Evolutionary conservation across 371 early-diverging fungal species (phyloP).

Genomic region (Dichotomocladium elegans): DNA sequence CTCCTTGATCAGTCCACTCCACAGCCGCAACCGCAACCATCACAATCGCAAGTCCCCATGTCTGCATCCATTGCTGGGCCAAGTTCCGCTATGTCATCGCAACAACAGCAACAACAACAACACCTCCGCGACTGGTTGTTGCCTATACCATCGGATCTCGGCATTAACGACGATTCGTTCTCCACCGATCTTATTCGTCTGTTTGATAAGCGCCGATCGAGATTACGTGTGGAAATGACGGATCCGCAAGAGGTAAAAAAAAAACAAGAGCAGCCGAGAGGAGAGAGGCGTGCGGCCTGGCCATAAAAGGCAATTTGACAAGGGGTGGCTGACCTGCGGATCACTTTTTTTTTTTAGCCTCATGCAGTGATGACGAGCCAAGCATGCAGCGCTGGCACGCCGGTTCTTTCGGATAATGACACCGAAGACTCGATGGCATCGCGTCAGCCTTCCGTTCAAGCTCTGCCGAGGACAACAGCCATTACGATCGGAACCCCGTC

Average conservation of each 20-base stretch:
- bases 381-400: too few relatives aligned
- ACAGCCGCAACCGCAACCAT: too few relatives aligned
- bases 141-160: conserved; percentile 9
- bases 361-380: too few relatives aligned
- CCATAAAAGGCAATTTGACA: conserved; percentile 15
- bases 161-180: conserved; percentile 24
- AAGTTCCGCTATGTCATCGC: conserved; percentile 2
- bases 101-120: too few relatives aligned
- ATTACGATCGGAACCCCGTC: not conserved
- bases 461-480: too few relatives aligned
- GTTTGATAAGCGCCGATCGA: conserved; percentile 34
- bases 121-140: conserved; percentile 11
- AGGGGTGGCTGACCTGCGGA: conserved; percentile 1
- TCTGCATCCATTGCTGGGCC: conserved; percentile 9
- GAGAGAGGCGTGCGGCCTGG: not conserved
- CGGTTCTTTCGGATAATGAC: too few relatives aligned
- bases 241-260: conserved; percentile 23
- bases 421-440: too few relatives aligned
- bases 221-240: conserved; percentile 31
- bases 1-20: too few relatives aligned
- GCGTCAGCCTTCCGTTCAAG: too few relatives aligned
- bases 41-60: too few relatives aligned
- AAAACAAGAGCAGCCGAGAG: not conserved
- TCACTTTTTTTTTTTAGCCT: too few relatives aligned
- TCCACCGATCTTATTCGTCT: conserved; percentile 33